phyloP scores from a whole-genome alignment of 2,329 filamentous ascomycete species.

The Erysiphe pulchra region DNA sequence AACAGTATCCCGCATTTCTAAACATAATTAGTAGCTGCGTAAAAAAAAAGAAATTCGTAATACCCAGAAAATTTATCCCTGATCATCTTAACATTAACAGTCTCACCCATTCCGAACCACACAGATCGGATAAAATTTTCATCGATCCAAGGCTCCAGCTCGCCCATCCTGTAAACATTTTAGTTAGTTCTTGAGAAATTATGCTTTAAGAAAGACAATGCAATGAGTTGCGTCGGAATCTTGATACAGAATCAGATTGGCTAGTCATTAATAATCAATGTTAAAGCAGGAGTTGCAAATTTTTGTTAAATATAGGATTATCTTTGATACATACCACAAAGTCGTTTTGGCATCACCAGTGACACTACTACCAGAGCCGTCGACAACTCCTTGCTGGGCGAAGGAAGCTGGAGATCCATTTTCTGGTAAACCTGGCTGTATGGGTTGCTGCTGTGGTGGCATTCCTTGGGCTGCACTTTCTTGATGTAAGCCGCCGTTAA shows the following conservation, averaged over 20 bases:
- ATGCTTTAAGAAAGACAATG: neutral
- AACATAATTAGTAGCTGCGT: slow-evolving; percentile 2
- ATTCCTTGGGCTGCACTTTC: slow-evolving; percentile 24
- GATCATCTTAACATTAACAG: slow-evolving; percentile 98
- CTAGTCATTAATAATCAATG: neutral
- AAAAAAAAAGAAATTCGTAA: slow-evolving; percentile 10
- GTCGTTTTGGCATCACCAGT: slow-evolving; percentile 27
- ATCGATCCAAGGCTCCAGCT: slow-evolving; percentile 97
- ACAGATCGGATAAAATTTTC: slow-evolving; percentile 95
- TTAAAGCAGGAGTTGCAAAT: neutral
- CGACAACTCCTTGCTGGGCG: slow-evolving; percentile 17
- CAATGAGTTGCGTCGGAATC: neutral
- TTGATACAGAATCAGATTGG: neutral
- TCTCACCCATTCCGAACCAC: slow-evolving; percentile 72
- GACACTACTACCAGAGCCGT: slow-evolving; percentile 14
- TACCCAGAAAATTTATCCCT: slow-evolving; percentile 97
- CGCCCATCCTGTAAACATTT: slow-evolving; percentile 56
- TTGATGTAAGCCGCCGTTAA: slow-evolving; percentile 13
- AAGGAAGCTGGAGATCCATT: slow-evolving; percentile 27
- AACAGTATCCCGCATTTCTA: slow-evolving; percentile 95
- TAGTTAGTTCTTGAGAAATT: neutral
- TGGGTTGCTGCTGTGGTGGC: slow-evolving; percentile 13
- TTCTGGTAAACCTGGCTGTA: slow-evolving; percentile 28
- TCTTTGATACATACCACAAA: slow-evolving; percentile 21
- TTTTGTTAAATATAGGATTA: too few species aligned